Conservation (phyloP, 306 rosid genomes). For the Datisca glomerata region DNA sequence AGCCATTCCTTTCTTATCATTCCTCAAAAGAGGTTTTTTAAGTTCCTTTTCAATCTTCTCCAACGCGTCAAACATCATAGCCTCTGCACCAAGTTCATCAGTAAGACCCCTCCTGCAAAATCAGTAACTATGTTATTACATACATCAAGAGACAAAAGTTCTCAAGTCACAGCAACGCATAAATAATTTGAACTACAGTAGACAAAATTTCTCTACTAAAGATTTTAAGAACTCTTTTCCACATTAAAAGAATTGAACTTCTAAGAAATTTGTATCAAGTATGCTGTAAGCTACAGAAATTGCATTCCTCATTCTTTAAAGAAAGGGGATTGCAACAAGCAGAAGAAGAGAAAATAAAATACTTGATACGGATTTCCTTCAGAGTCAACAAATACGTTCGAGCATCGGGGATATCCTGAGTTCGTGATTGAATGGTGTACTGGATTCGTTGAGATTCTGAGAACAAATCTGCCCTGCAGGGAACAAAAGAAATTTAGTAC, state of each 20-base stretch:
- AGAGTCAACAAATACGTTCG: slow-evolving; percentile 66
- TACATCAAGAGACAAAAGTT: too few relatives aligned
- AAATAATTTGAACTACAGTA: too few relatives aligned
- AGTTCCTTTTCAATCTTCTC: slow-evolving; percentile 79
- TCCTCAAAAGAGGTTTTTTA: slow-evolving; percentile 75
- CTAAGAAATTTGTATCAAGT: too few relatives aligned
- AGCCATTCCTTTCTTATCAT: slow-evolving; percentile 85
- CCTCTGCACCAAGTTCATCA: slow-evolving; percentile 82
- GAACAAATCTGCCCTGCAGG: slow-evolving; percentile 55
- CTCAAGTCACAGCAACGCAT: too few relatives aligned
- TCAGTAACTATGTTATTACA: too few relatives aligned
- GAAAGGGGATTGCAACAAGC: slow-evolving; percentile 13
- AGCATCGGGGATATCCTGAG: slow-evolving; percentile 84
- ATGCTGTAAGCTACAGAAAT: background rate
- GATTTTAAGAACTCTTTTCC: too few relatives aligned
- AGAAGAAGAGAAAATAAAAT: slow-evolving; percentile 16
- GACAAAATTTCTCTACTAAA: too few relatives aligned
- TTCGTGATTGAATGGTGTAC: slow-evolving; percentile 36
- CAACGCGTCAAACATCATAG: slow-evolving; percentile 77
- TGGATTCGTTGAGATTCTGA: slow-evolving; percentile 57
- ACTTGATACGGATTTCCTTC: slow-evolving; percentile 79
- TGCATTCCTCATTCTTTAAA: slow-evolving; percentile 5
- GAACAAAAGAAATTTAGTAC: background rate
- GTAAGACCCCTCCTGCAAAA: slow-evolving; percentile 59
- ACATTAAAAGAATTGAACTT: too few relatives aligned